Base-by-base conservation (phyloP, 2,329 filamentous ascomycete species). In the Emmonsiellopsis sp. region DNA sequence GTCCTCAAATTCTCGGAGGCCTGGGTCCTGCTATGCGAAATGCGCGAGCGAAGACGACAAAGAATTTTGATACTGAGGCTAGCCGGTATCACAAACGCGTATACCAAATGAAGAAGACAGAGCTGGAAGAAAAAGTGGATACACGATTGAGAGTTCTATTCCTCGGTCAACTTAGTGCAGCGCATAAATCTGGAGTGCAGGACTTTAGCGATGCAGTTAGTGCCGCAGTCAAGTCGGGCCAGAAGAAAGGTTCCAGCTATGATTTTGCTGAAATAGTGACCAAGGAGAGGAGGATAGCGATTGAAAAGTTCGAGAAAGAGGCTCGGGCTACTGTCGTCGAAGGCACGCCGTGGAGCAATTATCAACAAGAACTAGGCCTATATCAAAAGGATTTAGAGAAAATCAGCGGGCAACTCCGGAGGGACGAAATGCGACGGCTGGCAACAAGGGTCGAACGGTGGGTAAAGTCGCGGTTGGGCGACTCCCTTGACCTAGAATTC, bases 21-120 rank as follows among this genome's bases (percentile, higher is more conserved):
- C 78, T 98, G 6, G 93, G 93, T 42, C 70, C 75, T 10, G 81
- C 80, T 0, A 92, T 95, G 74, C 84, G 83, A 52, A 72, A 75
- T 34, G 84, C 91, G 6, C 83, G 94, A 41, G 73, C 78, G 44
- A 85, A 85, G 62, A 84, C 86, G 34, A 75, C 96, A 56, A 86
- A 85, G 63, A 83, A 83, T n/a, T 98, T 98, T 63, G 89, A 95
- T 67, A 81, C 80, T 0, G 89, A 95, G 67, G 93, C 93, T 1
- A 91, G 91, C 67, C 81, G 93, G 58, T 98, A 98, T 68, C 93
- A 97, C 77, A 97, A 97, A 74, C 90, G 86, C 15, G 93, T 98
- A 13, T 98, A 93, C 70, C 79, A 83, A 59, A 82, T 88, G 54
- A 98, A 98, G 74, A 83, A 83, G 58, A 78, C 82, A 1, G 93